Conservation (phyloP, 129 eudicot genomes). For the Saposhnikovia divaricata region DNA sequence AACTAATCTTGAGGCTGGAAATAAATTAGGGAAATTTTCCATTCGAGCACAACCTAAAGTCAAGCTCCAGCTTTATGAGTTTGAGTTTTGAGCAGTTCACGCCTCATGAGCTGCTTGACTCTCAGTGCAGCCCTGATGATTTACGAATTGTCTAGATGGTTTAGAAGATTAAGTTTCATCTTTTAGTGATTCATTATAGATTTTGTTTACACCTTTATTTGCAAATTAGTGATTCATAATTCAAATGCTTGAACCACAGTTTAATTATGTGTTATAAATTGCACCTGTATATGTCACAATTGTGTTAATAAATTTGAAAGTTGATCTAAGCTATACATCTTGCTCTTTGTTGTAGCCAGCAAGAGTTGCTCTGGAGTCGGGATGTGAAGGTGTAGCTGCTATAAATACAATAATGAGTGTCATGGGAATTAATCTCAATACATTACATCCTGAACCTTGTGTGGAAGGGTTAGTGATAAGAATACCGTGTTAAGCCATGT, state of each 20-base stretch:
- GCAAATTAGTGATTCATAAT: too few species aligned
- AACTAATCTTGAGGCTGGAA: not conserved
- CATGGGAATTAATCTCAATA: conserved; percentile 92
- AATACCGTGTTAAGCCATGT: not conserved
- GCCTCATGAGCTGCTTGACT: not conserved
- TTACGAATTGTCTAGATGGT: not conserved
- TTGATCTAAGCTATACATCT: not conserved
- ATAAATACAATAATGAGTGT: conserved; percentile 97
- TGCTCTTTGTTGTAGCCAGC: conserved; percentile 62
- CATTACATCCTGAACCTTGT: conserved; percentile 97
- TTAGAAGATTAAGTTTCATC: not conserved
- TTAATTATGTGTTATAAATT: not conserved
- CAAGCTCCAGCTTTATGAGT: not conserved
- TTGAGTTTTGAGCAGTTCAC: not conserved
- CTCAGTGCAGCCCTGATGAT: not conserved
- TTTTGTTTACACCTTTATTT: not conserved
- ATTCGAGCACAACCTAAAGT: not conserved
- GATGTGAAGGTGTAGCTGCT: conserved; percentile 93
- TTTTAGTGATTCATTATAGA: not conserved
- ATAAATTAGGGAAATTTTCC: not conserved
- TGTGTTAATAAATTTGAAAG: not conserved
- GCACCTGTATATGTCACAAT: not conserved
- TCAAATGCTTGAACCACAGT: too few species aligned
- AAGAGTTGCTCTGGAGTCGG: conserved; percentile 63
- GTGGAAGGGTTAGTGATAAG: conserved; percentile 77